Evolutionary conservation across 2,329 filamentous ascomycete species (phyloP), one percentile per base, ranked within the genome.

Genomic region (Pyricularia sp.): DNA sequence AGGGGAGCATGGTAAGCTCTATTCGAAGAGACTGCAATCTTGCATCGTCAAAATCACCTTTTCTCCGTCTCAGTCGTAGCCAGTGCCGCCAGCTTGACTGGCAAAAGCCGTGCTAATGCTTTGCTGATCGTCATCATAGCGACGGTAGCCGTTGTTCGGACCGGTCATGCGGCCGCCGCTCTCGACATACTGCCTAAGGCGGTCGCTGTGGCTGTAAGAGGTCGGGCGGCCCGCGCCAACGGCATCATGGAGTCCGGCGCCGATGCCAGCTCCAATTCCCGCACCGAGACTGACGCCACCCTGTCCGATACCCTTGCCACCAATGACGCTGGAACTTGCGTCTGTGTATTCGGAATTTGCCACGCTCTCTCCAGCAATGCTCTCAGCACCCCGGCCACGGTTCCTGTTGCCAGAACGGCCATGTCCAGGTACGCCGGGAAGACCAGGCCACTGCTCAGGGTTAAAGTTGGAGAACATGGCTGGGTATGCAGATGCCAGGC

Each of bases 91-190:
- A 70, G 97, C 87, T 77, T 97, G 94, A 78, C 92, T 97, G 67
- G 93, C 93, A 78, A 97, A 99, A 62, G 93, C 93, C 64, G 94
- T 97, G 73, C 91, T 96, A 72, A 97, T 86, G 76, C 93, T 97
- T 78, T 94, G 91, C 72, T 94, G 91, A 74, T 97, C 94, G 70
- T 99, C 94, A 70, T 99, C 94, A 67, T 88, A 86, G 64, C 81
- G 82, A 71, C 88, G 88, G 72, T 85, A 91, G 64, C 88, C 85
- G 73, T 87, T 90, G 68, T 22, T 64, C 12, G 62, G 28, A 31
- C 81, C 82, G 60, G 85, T 86, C 68, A 85, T 81, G 62, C 90
- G 89, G 10, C 88, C 87, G 66, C 88, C 89, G 70, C 88, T 91
- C 75, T 97, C 94, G 31, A 97, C 91, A 72, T 96, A 97, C 70